Evolutionary conservation across 192 early-diverging fungal species (phyloP), one percentile per base, ranked within the genome.

Genomic region (Kickxella alabastrina): DNA sequence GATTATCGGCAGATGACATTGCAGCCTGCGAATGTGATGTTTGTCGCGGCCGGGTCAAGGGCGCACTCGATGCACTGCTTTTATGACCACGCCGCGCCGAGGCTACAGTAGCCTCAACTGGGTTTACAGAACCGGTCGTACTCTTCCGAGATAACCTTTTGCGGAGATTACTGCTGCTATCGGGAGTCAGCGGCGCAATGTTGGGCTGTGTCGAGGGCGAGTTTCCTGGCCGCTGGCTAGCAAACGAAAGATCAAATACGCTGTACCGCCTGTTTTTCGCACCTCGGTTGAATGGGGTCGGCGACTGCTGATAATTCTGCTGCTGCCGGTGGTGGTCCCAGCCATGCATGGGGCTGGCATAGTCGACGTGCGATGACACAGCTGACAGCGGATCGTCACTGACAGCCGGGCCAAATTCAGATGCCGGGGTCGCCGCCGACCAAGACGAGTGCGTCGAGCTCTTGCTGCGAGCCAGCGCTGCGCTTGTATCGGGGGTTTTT

Each of bases 221-320:
- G 24, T 28, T 40, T 4, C 37, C 18, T n/a, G 54, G 45, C 2
- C 45, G 46, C 8, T 55, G 61, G 54, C 36, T 57, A 12, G 52
- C 69, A 57, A 65, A 73, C 10, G 69, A 52, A 13, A 65, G 7
- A 13, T 73, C 69, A 40, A 73, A 73, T 49, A 73, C 69, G 53
- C 69, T 73, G 47, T 73, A 73, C 10, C 69, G 69, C 25, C 69
- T 38, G 10, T 37, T 51, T 12, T 47, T 57, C 4, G 15, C 40
- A 43, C 34, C 35, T 34, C 69, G 54, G 4, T 43, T 53, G 37
- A 46, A 15, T 6, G 21, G 19, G 15, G 42, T 39, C 18, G 52
- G 27, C 9, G 61, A 28, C 40, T 26, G 15, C 34, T 29, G 42
- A 9, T 21, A 9, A 22, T 14, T 5, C 35, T 38, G 49, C 34